Evolutionary conservation across 345 rosid species (phyloP), one percentile per base, ranked within the genome.

Genomic region (Salix exigua): DNA sequence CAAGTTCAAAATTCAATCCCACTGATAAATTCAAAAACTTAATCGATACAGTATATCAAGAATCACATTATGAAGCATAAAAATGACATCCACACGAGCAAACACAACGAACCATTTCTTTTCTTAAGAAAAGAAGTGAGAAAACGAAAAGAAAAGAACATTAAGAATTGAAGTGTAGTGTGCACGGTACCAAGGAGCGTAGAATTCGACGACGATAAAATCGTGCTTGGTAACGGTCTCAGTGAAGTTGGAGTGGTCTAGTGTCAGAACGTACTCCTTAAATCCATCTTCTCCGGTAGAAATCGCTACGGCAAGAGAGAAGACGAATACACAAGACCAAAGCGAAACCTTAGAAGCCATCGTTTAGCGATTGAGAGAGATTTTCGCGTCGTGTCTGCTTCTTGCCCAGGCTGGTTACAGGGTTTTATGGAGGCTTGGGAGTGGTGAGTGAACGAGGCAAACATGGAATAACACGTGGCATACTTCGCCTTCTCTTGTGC

Each of bases 141-240:
- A 31, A 19, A 35, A 51, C 37, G 31, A 40, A 4, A 38, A 23
- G 35, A 51, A 51, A 19, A 8, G 6, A 30, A 40, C 14, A 12
- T 2, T 6, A n/a, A 70, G 44, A 66, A 55, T 37, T 4, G 65
- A 40, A 19, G 53, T 26, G 42, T 44, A 64, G 17, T 16, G 50
- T 11, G 21, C 55, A 40, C 1, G 44, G 44, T 86, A 96, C 99
- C 99, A 96, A 35, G 97, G 98, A 67, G 99, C 98, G 83, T 96
- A 96, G 83, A 96, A 96, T 77, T 96, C 97, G 42, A 96, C 97
- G 81, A 94, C 97, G 83, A 96, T 75, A 86, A 96, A 90, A 31
- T 96, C 88, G 82, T 89, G 94, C 80, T 92, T 92, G 84, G 71
- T 81, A 76, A 96, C 83, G 19, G 88, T 86, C 26, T 94, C 98